Evolutionary conservation across 306 rosid species (phyloP).

Genomic region (Trifolium pratense): DNA sequence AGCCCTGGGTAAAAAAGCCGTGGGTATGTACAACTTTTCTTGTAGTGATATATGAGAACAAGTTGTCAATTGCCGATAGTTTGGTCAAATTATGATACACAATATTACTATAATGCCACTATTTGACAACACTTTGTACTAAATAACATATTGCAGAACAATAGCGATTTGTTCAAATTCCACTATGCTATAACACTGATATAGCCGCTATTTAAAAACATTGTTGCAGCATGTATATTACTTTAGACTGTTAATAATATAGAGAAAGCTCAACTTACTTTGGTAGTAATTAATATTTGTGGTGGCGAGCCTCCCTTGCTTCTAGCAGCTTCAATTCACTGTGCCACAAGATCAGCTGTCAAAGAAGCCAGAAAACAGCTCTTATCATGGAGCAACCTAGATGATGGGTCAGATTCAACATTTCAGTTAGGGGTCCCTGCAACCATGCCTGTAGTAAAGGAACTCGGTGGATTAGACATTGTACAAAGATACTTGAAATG

Average conservation of each 20-base stretch:
- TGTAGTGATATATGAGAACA: too few species aligned
- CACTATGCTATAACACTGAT: too few species aligned
- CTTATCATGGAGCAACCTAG: slow-evolving; percentile 57
- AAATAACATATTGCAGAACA: too few species aligned
- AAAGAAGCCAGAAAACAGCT: slow-evolving; percentile 75
- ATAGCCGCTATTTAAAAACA: too few species aligned
- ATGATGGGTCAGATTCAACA: slow-evolving; percentile 36
- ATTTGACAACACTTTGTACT: too few species aligned
- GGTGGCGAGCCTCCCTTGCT: slow-evolving; percentile 86
- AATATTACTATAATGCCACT: too few species aligned
- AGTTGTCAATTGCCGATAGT: too few species aligned
- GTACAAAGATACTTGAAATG: slow-evolving; percentile 82
- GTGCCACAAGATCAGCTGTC: slow-evolving; percentile 79
- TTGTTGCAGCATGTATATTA: too few species aligned
- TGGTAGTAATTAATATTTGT: slow-evolving; percentile 1
- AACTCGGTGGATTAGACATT: slow-evolving; percentile 67
- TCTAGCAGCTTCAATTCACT: slow-evolving; percentile 80
- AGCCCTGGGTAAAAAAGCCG: too few species aligned
- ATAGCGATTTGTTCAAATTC: too few species aligned
- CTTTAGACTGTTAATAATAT: background rate
- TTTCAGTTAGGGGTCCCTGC: slow-evolving; percentile 87
- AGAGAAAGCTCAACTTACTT: background rate
- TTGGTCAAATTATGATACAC: too few species aligned
- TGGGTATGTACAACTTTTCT: too few species aligned
- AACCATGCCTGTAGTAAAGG: slow-evolving; percentile 82